phyloP scores from a whole-genome alignment of 2,329 filamentous ascomycete species.

The Scolecobasidium constrictum region DNA sequence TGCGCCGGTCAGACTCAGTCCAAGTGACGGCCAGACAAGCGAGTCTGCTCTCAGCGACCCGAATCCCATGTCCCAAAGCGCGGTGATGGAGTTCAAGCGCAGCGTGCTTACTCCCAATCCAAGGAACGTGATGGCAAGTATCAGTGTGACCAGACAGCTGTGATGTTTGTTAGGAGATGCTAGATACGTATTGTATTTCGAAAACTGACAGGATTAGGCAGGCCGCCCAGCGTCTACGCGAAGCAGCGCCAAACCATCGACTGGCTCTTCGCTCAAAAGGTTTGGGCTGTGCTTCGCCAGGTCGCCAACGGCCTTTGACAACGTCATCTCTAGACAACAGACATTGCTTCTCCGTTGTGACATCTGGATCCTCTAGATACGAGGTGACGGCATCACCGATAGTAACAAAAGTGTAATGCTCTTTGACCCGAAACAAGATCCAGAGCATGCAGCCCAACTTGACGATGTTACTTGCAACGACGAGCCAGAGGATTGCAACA shows the following conservation, averaged over 20 bases:
- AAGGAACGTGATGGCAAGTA: not conserved
- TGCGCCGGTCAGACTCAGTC: conserved; percentile 10
- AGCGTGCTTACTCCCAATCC: conserved; percentile 8
- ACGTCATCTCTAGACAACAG: not conserved
- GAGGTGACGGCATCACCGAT: conserved; percentile 13
- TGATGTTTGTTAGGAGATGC: not conserved
- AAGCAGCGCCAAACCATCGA: no score
- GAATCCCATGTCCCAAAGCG: no score
- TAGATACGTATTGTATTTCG: not conserved
- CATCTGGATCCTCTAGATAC: conserved; percentile 10
- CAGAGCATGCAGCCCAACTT: conserved; percentile 15
- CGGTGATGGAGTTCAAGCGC: no score
- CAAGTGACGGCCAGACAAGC: no score
- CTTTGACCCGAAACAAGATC: no score
- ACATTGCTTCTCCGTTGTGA: conserved; percentile 2
- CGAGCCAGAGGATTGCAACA: conserved; percentile 12
- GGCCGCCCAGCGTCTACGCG: no score
- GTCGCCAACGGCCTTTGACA: not conserved
- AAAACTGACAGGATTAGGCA: not conserved
- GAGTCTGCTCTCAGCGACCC: no score
- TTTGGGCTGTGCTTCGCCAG: not conserved
- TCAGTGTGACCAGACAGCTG: not conserved
- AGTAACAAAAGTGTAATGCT: conserved; percentile 14
- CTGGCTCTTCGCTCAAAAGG: not conserved
- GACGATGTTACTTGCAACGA: conserved; percentile 13